Evolutionary conservation across 352 stramenopile species (phyloP).

Genomic region (Phytophthora cajani): DNA sequence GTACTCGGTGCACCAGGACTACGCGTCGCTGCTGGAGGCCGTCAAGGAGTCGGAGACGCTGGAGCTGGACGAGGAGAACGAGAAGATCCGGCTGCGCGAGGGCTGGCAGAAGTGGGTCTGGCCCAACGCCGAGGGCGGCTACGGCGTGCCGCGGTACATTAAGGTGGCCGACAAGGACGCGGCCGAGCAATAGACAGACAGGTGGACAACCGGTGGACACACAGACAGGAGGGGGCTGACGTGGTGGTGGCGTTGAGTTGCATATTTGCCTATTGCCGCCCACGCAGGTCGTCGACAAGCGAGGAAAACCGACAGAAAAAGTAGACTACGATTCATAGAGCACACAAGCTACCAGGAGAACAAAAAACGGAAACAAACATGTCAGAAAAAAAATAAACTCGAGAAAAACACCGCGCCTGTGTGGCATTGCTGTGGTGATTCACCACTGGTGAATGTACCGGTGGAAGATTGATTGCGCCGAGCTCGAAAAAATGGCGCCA

Average conservation of each 20-base stretch:
- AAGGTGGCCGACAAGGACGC: constrained; percentile 61
- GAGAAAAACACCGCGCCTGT: constrained; percentile 7
- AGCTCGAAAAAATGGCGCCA: too few species aligned
- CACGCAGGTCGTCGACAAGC: background rate
- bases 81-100: constrained; percentile 89
- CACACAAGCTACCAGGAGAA: constrained; percentile 15
- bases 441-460: too few species aligned
- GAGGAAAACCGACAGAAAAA: constrained; percentile 30
- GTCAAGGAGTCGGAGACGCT: constrained; percentile 72
- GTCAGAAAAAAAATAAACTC: constrained; percentile 20
- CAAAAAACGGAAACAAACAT: constrained; percentile 14
- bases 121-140: constrained; percentile 86
- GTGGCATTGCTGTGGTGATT: background rate
- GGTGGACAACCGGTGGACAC: constrained; percentile 1
- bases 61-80: constrained; percentile 89
- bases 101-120: constrained; percentile 91
- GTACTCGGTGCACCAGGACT: constrained; percentile 87
- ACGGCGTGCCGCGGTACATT: constrained; percentile 89
- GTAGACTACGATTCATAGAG: constrained; percentile 49
- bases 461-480: too few species aligned
- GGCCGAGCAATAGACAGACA: constrained; percentile 38
- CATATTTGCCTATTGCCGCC: constrained; percentile 29
- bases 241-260: constrained; percentile 29
- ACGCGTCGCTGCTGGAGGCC: constrained; percentile 75
- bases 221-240: background rate